Base-by-base conservation (phyloP, 2,329 filamentous ascomycete species). In the Fusarium proliferatum region DNA sequence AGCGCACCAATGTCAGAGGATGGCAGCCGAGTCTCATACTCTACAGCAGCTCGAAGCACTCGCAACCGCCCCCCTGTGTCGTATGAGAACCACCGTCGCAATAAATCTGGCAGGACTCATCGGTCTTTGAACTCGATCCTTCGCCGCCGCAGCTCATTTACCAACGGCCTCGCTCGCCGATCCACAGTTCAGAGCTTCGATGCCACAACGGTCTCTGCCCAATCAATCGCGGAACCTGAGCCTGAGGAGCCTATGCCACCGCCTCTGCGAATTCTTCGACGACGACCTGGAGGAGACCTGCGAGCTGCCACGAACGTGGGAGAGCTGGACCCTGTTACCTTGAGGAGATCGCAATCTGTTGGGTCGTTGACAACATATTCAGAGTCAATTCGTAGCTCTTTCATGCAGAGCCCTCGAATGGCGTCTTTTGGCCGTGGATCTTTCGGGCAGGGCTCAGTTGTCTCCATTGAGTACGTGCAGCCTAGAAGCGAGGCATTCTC, bases 271-370 rank as follows among this genome's bases (percentile, higher is more conserved):
- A 86, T 92, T 46, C 86, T 96, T 69, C 88, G 94, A 68, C 86
- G 94, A 78, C 88, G 91, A 19, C 94, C 93, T 11, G 94, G 93
- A 53, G 93, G 94, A 39, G 91, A 96, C 79, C 82, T 96, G 53
- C 88, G 92, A 70, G 92, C 91, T 21, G 92, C 89, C 42, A 88
- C 87, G 23, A 92, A 91, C 67, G 88, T 92, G 36, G 88, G 88
- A 45, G 91, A 93, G 38, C 80, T 91, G 7, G 88, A 91, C 51
- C 78, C 82, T 13, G 77, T 82, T 19, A 81, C 83, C 4, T 76
- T 90, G 45, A 85, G 86, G 60, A 86, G 86, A 77, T 89, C 89
- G 21, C 86, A 84, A 43, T 92, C 90, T 17, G 86, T 88, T 6
- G 89, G 87, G 3, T 91, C 90, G 2, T 76, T 92, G 48, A 88